Percentiles rank a stretch among this genome's conserved stretches.
phyloP scores from a whole-genome alignment of 2,329 filamentous ascomycete species.

The Coniochaeta sp. region DNA sequence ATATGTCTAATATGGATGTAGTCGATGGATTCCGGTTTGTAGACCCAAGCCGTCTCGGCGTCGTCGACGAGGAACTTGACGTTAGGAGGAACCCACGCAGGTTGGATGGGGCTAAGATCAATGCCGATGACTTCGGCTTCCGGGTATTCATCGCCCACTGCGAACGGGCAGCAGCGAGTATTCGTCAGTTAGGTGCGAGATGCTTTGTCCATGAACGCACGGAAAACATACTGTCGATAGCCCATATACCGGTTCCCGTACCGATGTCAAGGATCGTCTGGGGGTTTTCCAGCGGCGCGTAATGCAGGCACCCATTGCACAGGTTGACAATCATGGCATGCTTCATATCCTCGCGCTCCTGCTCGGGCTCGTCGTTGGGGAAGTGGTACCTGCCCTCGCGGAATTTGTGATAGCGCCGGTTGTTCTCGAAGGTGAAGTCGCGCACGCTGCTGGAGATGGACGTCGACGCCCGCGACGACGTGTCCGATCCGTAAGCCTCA shows the following conservation, averaged over 20 bases:
- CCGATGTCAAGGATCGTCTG: constrained; percentile 22
- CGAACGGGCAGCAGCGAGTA: neutral
- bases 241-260: constrained; percentile 24
- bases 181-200: neutral
- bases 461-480: neutral
- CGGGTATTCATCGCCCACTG: constrained; percentile 6
- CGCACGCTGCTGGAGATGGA: neutral
- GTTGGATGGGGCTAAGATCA: constrained; percentile 44
- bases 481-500: neutral
- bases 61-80: constrained; percentile 29
- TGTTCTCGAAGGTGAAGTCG: neutral
- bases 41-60: constrained; percentile 25
- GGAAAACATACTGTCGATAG: constrained; percentile 18
- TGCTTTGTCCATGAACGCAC: neutral
- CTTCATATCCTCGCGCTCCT: neutral
- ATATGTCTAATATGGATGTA: constrained; percentile 24
- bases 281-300: constrained; percentile 11
- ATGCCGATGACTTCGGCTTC: constrained; percentile 30
- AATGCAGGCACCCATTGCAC: neutral
- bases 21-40: constrained; percentile 26
- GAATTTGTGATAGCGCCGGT: neutral
- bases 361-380: constrained; percentile 28
- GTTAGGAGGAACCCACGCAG: constrained; percentile 30
- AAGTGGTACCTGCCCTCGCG: constrained; percentile 13
- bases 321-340: neutral